phyloP scores from a whole-genome alignment of 2,329 filamentous ascomycete genomes.

The Cercospora janseana region DNA sequence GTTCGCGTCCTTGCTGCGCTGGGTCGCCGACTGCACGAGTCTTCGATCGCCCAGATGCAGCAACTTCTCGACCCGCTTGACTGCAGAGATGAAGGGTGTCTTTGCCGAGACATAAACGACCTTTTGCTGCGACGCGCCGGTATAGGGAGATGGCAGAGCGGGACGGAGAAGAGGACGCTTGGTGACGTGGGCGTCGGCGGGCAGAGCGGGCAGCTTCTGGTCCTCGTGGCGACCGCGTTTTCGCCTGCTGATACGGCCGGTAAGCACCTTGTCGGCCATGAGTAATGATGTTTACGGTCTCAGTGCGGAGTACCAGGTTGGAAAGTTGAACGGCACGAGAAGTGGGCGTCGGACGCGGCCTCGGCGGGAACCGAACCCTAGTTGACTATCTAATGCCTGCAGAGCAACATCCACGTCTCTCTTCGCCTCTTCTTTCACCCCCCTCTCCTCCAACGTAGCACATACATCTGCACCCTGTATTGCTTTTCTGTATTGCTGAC shows the following conservation, averaged over 20 bases:
- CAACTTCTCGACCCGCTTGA: slow-evolving; percentile 64
- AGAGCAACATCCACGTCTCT: no score
- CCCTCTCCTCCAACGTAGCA: no score
- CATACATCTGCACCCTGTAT: no score
- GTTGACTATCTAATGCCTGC: no score
- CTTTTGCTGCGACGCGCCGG: slow-evolving; percentile 51
- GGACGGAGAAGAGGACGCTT: slow-evolving; percentile 61
- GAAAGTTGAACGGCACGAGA: no score
- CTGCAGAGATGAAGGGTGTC: slow-evolving; percentile 66
- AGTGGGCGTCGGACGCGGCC: no score
- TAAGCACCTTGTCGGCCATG: slow-evolving; percentile 3
- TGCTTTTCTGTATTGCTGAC: neutral
- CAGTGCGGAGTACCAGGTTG: no score
- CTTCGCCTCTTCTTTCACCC: no score
- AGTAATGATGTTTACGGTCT: neutral
- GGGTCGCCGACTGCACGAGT: slow-evolving; percentile 43
- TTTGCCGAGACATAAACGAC: slow-evolving; percentile 64
- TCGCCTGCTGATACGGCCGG: slow-evolving; percentile 8
- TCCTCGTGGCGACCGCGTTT: neutral
- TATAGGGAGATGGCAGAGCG: slow-evolving; percentile 54
- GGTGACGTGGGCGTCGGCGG: slow-evolving; percentile 39
- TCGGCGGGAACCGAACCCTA: no score
- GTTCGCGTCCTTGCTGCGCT: slow-evolving; percentile 33
- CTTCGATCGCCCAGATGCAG: slow-evolving; percentile 58
- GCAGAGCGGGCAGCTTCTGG: slow-evolving; percentile 12